phyloP scores from a whole-genome alignment of 1,284 basidiomycete genomes.

The Fereydounia khargensis region DNA sequence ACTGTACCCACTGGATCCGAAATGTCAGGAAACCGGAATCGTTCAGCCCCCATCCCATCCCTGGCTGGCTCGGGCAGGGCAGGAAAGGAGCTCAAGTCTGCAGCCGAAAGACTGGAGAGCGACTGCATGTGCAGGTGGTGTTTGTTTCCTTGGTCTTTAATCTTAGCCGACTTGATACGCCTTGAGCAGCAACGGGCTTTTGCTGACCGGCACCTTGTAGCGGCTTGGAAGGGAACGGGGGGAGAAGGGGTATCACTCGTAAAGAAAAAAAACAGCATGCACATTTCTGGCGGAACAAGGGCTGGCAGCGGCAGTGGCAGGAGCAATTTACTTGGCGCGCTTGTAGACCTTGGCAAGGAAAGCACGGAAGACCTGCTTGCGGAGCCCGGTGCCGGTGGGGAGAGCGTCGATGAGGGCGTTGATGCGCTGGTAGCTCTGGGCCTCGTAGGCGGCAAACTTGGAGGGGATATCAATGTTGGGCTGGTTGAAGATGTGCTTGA shows the following conservation, averaged over 20 bases:
- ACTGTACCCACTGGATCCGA: too few species aligned
- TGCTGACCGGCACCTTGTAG: neutral
- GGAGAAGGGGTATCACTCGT: neutral
- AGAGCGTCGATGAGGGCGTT: conserved; percentile 49
- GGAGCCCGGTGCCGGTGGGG: conserved; percentile 62
- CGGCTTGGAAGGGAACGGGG: neutral
- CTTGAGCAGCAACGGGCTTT: neutral
- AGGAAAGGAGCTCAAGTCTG: too few species aligned
- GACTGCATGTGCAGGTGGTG: too few species aligned
- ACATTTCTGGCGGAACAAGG: neutral
- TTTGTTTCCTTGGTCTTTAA: too few species aligned
- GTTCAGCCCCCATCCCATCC: too few species aligned
- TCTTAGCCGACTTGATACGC: neutral
- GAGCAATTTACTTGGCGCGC: conserved; percentile 56
- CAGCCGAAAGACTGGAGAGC: too few species aligned
- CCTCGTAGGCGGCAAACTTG: conserved; percentile 76
- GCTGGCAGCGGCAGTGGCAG: neutral
- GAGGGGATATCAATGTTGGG: conserved; percentile 66
- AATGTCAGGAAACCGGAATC: too few species aligned
- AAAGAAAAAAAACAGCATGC: neutral
- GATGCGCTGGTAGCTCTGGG: conserved; percentile 65
- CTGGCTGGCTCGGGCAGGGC: too few species aligned
- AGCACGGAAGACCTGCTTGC: conserved; percentile 75
- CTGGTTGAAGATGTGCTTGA: conserved; percentile 77
- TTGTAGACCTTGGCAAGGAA: conserved; percentile 91